Base-by-base conservation (phyloP, 2,329 filamentous ascomycete species). In the Fusarium euwallaceae region DNA sequence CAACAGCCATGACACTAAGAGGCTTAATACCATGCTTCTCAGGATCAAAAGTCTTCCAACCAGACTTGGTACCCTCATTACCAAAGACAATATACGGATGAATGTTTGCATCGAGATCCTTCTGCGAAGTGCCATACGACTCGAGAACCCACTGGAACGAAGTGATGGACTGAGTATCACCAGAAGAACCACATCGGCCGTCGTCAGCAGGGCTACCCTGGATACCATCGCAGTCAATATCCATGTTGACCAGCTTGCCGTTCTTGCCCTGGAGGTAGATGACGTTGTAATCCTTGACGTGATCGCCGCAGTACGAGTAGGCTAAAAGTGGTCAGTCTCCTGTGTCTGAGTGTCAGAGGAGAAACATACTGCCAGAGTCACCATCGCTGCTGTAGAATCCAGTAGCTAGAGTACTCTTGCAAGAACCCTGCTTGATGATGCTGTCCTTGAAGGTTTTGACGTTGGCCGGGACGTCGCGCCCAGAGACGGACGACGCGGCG, bases 181-280 rank as follows among this genome's bases (percentile, higher is more conserved):
- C 78, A 12, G 85, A 86, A 20, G 80, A 82, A 37, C 78, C 82
- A 73, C 88, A 90, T 45, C 84, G 83, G 2, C 86, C 85, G 34
- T 84, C 85, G 65, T 84, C 82, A 39, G 82, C 82, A 32, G 81
- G 74, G 9, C 82, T 82, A 24, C 81, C 79, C 64, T 88, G 84
- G 9, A 82, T 77, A 24, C 89, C 89, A 73, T 91, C 89, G 75
- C 89, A 91, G 81, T 90, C 88, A 64, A 91, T 83, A 74, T 90
- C 89, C 87, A 91, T 89, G 79, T 90, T 87, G 61, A 82, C 85
- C 43, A 90, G 81, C 41, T 83, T 74, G 24, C 82, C 82, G 6
- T 79, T 76, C 4, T 78, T 81, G 53, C 85, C 85, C 67, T 87
- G 85, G 16, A 90, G 78, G 80, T 87, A 90, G 67, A 91, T 80